These are phyloP conservation scores for Beverwykella pulmonaria DNA, from an alignment of 495 filamentous ascomycete genomes.

Conservation along the genomic window DNA sequence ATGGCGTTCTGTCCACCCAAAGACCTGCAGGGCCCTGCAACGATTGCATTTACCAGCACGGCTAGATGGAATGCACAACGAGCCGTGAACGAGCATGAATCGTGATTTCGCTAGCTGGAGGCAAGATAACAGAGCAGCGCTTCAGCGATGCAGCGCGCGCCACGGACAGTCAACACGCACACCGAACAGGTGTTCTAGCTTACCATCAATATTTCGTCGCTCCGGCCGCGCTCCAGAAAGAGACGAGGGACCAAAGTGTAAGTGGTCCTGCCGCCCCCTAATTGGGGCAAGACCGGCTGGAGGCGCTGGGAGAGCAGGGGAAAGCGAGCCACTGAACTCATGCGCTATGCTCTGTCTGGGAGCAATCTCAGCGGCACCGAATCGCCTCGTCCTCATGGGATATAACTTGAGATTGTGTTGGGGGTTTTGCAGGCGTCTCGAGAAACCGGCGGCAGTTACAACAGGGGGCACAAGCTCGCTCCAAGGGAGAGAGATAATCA, in stretches of 20 bases:
- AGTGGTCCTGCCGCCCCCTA: slow-evolving; percentile 14
- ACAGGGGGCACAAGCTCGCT: not conserved
- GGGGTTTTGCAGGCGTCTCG: slow-evolving; percentile 10
- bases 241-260: not conserved
- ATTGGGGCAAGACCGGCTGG: slow-evolving; percentile 13
- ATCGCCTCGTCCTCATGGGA: slow-evolving; percentile 17
- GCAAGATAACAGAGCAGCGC: not conserved
- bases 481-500: not conserved
- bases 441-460: not conserved
- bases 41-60: slow-evolving; percentile 7
- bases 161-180: slow-evolving; percentile 4
- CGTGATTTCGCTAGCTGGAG: slow-evolving; percentile 18
- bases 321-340: slow-evolving; percentile 25
- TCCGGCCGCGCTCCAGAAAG: slow-evolving; percentile 9
- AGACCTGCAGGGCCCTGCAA: slow-evolving; percentile 31
- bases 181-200: slow-evolving; percentile 31
- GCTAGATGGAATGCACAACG: not conserved
- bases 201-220: slow-evolving; percentile 23
- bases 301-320: slow-evolving; percentile 15
- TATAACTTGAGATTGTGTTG: slow-evolving; percentile 28
- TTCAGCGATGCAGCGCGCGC: slow-evolving; percentile 10
- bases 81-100: slow-evolving; percentile 14
- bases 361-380: slow-evolving; percentile 8
- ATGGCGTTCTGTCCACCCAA: slow-evolving; percentile 27
- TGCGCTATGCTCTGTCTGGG: not conserved